Conservation (phyloP, 306 rosid species). For the Vachellia pachyceras region DNA sequence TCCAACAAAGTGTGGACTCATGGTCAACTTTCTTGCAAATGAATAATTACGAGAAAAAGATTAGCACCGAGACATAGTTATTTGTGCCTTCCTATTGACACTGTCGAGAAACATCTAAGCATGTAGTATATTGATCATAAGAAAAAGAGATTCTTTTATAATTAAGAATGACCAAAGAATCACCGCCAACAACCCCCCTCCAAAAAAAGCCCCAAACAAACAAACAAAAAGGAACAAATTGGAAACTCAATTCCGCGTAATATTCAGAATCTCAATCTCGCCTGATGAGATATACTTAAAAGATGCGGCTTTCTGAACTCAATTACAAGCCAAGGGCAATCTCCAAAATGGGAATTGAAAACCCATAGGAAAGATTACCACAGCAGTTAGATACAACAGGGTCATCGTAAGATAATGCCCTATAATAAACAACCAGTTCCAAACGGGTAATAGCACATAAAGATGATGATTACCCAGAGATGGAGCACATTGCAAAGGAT, state of each 20-base stretch:
- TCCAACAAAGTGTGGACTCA: constrained; percentile 33
- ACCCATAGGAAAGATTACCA: neutral
- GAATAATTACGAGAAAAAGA: constrained; percentile 19
- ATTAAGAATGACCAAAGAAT: neutral
- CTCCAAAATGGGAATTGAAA: neutral
- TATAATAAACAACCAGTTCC: neutral
- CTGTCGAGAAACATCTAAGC: neutral
- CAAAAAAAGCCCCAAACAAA: neutral
- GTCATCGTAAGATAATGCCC: neutral
- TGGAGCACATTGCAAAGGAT: neutral
- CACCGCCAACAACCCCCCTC: neutral
- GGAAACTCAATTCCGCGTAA: constrained; percentile 23
- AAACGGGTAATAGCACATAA: neutral
- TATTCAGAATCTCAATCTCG: neutral
- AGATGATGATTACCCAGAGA: neutral
- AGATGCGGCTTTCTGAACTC: neutral
- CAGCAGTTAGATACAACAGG: neutral
- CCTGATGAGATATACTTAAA: neutral
- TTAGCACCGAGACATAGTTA: neutral
- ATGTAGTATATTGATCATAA: neutral
- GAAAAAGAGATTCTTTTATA: neutral
- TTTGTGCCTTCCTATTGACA: neutral
- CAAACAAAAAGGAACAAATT: constrained; percentile 1
- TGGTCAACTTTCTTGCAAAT: constrained; percentile 41
- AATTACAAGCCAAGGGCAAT: neutral